Evolutionary conservation across 169 alveolate genomes (phyloP).

Genomic region (Cytauxzoon felis): DNA sequence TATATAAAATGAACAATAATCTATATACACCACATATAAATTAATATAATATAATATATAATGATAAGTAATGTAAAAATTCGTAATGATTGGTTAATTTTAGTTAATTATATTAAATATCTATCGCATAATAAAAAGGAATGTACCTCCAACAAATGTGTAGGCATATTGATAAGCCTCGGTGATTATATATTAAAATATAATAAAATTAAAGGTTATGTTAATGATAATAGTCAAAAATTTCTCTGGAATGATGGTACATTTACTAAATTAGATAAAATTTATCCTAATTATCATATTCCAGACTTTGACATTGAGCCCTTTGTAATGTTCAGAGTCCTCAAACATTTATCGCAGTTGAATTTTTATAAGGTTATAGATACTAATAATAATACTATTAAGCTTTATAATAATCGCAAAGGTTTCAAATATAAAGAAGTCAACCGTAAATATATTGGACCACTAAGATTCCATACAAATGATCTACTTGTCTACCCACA

Average conservation of each 20-base stretch:
- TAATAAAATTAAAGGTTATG: background rate
- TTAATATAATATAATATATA: too few relatives aligned
- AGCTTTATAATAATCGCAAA: background rate
- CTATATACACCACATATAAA: too few relatives aligned
- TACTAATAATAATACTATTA: background rate
- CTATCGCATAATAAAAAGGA: constrained; percentile 22
- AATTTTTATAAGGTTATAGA: constrained; percentile 26
- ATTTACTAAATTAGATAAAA: background rate
- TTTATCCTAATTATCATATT: background rate
- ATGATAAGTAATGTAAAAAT: background rate
- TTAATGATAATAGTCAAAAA: background rate
- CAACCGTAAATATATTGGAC: constrained; percentile 19
- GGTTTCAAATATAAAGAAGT: background rate
- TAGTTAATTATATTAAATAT: constrained; percentile 35
- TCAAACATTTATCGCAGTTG: constrained; percentile 22
- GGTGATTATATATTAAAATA: constrained; percentile 26
- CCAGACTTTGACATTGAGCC: background rate
- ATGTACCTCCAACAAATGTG: constrained; percentile 26
- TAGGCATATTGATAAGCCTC: constrained; percentile 11
- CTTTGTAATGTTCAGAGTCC: background rate
- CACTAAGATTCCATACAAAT: constrained; percentile 26
- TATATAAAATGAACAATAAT: too few relatives aligned
- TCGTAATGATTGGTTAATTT: constrained; percentile 41
- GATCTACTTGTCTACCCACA: constrained; percentile 15
- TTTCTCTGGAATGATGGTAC: constrained; percentile 20